Base-by-base conservation (phyloP, 1,284 basidiomycete genomes). In the Cryptococcus sp. region DNA sequence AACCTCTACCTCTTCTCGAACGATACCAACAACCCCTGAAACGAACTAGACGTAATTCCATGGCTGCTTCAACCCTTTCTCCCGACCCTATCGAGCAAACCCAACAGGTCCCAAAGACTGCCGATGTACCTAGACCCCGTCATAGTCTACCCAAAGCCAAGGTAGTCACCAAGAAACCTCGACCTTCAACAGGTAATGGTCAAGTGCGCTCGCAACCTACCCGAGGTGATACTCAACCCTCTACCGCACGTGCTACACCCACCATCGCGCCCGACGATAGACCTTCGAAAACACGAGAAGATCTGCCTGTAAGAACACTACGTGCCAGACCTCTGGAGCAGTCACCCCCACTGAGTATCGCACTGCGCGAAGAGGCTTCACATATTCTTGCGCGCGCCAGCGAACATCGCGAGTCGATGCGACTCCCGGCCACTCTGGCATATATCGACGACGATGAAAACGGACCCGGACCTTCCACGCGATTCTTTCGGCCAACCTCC, bases 161-260 rank as follows among this genome's bases (percentile, higher is more conserved):
- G 28, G 5, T 11, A 28, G 28, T 28, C 11, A 28, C 28, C 28
- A 28, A 28, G 36, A 39, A 39, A 25, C 23, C 47, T 25, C 52
- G 52, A 34, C 23, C 40, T 13, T 7, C 46, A 10, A 34, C 19
- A 11, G 28, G 23, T 7, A n/a, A 32, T 22, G 23, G 19, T 36
- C 47, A 47, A 7, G 49, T 47, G 11, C 23, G 52, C 40, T 28
- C 46, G 9, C 52, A 53, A 11, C 48, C 45, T n/a, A 37, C 16
- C 11, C 32, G 28, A 16, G 19, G 22, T 21, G 44, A 45, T 31
- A 45, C 54, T 28, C 37, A 18, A 21, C 23, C 48, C 18, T 36
- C 28, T 7, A 44, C 48, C 18, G 48, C 41, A 22, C n/a, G 36
- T 3, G 37, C 37, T 19, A 34, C 44, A 14, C 31, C 44, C 11